Base-by-base conservation (phyloP, 768 basidiomycete species). In the Tremella fuciformis region DNA sequence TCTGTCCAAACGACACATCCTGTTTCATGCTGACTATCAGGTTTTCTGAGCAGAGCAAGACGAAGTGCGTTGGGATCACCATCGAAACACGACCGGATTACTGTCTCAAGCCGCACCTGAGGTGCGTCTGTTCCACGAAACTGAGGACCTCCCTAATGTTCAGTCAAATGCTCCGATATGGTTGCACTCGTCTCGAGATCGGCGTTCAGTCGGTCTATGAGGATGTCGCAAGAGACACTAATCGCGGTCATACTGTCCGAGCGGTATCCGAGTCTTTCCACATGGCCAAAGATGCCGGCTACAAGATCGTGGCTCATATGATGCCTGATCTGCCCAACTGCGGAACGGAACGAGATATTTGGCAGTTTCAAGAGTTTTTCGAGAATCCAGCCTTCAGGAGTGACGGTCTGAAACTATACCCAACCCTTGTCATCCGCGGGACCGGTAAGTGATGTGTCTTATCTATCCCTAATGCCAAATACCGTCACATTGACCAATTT, bases 221-320 rank as follows among this genome's bases (percentile, higher is more conserved):
- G 80, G 96, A 99, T 73, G 96, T 99, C 24, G 96, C 96, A 13
- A 85, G 96, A 53, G 96, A 99, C 76, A 97, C 96, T 18, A 99
- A 99, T 76, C 88, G 96, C 55, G 96, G 96, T 0, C 96, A 99
- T 78, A 99, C 96, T 22, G 96, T 99, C 50, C 91, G 91, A 53
- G 91, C 94, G 8, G 94, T 97, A 54, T 86, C 89, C 48, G 94
- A 99, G 76, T 89, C 88, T 13, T 99, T 99, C 79, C 94, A 98
- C 71, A 85, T 99, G 69, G 87, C 92, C 18, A 99, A 99, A 76
- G 94, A 99, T 70, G 96, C 94, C 1, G 96, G 96, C 3, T 99
- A 96, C 86, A 99, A 99, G 78, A 93, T 99, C 55, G 96, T 99
- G 25, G 93, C 93, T 18, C 96, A 99, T 75, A 98, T 98, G 96